Evolutionary conservation across 257 asterid genomes (phyloP).

Genomic region (Salvia rosmarinus): DNA sequence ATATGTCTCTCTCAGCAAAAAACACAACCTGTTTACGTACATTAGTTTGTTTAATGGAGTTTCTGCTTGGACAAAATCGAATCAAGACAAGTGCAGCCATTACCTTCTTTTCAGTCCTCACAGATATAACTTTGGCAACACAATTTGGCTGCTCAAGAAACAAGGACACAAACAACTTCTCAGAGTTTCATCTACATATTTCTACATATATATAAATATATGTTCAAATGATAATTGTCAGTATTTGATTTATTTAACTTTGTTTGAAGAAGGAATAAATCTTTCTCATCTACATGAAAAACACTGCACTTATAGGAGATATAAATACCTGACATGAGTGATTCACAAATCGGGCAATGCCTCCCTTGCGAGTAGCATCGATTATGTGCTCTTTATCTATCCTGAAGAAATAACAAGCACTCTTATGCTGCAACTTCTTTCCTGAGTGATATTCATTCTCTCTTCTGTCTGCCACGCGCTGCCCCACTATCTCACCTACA

Average conservation of each 20-base stretch:
- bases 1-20: conserved; percentile 64
- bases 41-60: neutral
- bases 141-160: conserved; percentile 64
- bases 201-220: too few relatives aligned
- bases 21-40: conserved; percentile 50
- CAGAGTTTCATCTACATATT: neutral
- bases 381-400: conserved; percentile 63
- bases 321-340: conserved; percentile 61
- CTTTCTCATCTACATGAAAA: neutral
- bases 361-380: conserved; percentile 76
- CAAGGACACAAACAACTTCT: neutral
- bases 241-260: too few relatives aligned
- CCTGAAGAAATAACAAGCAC: conserved; percentile 72
- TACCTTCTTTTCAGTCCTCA: conserved; percentile 72
- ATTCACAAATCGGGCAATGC: conserved; percentile 75
- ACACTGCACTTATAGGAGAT: neutral
- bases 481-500: conserved; percentile 70
- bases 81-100: neutral
- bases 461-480: conserved; percentile 65
- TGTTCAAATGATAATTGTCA: too few relatives aligned
- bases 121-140: conserved; percentile 58
- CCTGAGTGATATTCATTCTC: conserved; percentile 64
- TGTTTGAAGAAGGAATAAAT: too few relatives aligned
- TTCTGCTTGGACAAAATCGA: neutral
- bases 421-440: conserved; percentile 61